Conservation (phyloP, 139 green algal species). For the Volvox reticuliferus region DNA sequence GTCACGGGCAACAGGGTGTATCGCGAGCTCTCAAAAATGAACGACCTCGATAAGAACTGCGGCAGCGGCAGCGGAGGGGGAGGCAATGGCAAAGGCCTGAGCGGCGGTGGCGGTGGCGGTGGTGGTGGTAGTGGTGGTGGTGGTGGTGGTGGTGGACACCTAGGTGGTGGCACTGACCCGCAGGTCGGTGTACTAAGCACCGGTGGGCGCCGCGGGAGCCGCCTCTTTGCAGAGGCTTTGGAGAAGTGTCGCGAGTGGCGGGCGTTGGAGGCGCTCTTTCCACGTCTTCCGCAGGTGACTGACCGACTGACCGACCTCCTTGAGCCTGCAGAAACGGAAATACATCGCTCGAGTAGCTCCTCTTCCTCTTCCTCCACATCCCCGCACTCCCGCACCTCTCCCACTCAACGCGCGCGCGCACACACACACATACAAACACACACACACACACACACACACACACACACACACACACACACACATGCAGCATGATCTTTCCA, state of each 20-base stretch:
- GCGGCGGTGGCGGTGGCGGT: not conserved
- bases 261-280: constrained; percentile 23
- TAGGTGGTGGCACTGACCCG: not conserved
- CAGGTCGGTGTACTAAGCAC: too few relatives aligned
- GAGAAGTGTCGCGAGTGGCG: constrained; percentile 1
- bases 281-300: not conserved
- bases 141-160: not conserved
- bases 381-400: not conserved
- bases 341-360: not conserved
- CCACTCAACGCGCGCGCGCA: too few relatives aligned
- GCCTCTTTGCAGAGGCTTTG: not conserved
- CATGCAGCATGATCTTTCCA: too few relatives aligned
- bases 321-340: not conserved
- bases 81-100: not conserved
- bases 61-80: not conserved
- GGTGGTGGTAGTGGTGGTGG: not conserved
- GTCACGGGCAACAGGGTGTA: constrained; percentile 14
- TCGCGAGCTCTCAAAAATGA: constrained; percentile 36
- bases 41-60: not conserved
- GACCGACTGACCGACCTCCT: not conserved
- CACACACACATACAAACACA: too few relatives aligned
- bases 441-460: too few relatives aligned
- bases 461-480: too few relatives aligned
- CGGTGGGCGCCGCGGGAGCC: not conserved
- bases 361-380: not conserved